Evolutionary conservation across 2,329 filamentous ascomycete species (phyloP).

Genomic region (Penicillium decumbens): DNA sequence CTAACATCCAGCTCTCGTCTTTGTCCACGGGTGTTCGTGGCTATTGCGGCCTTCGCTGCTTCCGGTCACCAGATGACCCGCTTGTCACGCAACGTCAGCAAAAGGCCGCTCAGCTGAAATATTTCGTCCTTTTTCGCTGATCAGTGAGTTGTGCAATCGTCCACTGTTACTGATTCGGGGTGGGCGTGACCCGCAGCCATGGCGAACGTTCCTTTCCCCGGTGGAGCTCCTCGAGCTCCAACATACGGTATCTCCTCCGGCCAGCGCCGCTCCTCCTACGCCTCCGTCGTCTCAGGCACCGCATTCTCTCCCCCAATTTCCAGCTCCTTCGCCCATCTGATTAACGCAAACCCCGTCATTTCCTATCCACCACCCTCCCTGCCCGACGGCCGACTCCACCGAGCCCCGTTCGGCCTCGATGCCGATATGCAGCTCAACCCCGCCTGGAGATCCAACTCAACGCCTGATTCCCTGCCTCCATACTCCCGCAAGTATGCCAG

Average conservation of each 20-base stretch:
- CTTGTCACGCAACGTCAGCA: constrained; percentile 21
- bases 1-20: background rate
- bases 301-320: constrained; percentile 37
- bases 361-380: constrained; percentile 36
- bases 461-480: constrained; percentile 39
- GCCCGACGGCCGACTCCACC: constrained; percentile 30
- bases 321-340: constrained; percentile 53
- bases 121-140: background rate
- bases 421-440: constrained; percentile 50
- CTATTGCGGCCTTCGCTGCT: constrained; percentile 12
- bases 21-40: background rate
- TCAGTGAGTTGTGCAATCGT: background rate
- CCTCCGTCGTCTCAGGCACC: constrained; percentile 56
- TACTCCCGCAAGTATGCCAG: constrained; percentile 48
- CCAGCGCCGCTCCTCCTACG: constrained; percentile 57
- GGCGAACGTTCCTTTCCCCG: constrained; percentile 43
- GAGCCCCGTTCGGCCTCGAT: constrained; percentile 39
- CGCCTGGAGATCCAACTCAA: constrained; percentile 43
- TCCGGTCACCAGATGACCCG: constrained; percentile 22
- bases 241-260: constrained; percentile 38
- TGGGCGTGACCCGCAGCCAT: constrained; percentile 32
- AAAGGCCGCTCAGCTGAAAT: background rate
- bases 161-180: constrained; percentile 9
- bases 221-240: constrained; percentile 38
- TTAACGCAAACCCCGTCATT: constrained; percentile 42